Conservation (phyloP, 176 grass and related monocot species). For the Triticum urartu region DNA sequence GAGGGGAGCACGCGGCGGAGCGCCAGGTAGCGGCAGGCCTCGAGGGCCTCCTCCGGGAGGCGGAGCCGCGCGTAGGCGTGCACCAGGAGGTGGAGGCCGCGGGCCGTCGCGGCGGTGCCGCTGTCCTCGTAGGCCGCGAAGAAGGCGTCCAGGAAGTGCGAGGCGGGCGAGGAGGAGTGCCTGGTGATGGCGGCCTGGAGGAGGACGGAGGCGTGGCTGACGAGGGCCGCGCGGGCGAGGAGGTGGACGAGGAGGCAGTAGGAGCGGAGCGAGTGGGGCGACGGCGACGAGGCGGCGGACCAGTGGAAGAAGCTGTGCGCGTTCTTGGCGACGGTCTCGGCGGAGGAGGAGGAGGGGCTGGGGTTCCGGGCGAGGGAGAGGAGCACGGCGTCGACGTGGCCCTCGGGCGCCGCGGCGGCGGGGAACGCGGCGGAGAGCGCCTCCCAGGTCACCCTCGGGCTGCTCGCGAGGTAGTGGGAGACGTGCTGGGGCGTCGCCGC, state of each 20-base stretch:
- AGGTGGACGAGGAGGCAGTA: conserved; percentile 24
- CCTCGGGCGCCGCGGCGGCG: neutral
- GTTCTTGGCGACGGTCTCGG: conserved; percentile 4
- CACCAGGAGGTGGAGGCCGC: conserved; percentile 78
- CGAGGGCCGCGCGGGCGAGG: conserved; percentile 1
- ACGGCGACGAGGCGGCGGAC: conserved; percentile 1
- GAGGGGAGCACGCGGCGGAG: conserved; percentile 49
- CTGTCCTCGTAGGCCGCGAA: conserved; percentile 61
- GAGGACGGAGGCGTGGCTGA: conserved; percentile 2
- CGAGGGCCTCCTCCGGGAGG: conserved; percentile 57
- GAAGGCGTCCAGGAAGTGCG: conserved; percentile 46
- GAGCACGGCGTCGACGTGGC: neutral
- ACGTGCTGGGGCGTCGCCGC: conserved; percentile 32
- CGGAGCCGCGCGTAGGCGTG: conserved; percentile 62
- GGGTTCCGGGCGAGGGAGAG: conserved; percentile 1
- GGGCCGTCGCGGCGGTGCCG: conserved; percentile 37
- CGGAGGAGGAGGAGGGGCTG: neutral
- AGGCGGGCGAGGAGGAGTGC: neutral
- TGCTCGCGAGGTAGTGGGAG: conserved; percentile 50
- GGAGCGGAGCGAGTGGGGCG: conserved; percentile 11
- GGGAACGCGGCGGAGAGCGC: conserved; percentile 46
- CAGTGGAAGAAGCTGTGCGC: conserved; percentile 22
- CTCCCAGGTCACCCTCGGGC: conserved; percentile 51
- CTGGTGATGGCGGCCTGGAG: neutral
- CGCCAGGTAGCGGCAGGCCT: conserved; percentile 55